phyloP scores from a whole-genome alignment of 2,329 filamentous ascomycete species.

The Xylariomycetidae sp. region DNA sequence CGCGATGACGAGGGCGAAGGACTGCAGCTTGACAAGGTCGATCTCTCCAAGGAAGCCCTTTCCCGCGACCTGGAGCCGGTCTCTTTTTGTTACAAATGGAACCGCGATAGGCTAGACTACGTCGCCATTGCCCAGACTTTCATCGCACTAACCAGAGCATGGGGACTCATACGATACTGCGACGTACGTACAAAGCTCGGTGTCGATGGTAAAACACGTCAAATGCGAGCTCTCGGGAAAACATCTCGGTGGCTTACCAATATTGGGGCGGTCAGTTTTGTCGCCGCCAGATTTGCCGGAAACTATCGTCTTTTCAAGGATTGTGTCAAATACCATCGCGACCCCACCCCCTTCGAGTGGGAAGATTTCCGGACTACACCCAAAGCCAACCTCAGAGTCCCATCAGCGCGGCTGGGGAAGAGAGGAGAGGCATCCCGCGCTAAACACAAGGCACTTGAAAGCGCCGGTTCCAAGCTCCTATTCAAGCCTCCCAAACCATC shows the following conservation, averaged over 20 bases:
- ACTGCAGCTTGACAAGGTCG: conserved; percentile 29
- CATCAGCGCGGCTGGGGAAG: conserved; percentile 23
- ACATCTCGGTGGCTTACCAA: conserved; percentile 52
- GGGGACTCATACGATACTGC: conserved; percentile 51
- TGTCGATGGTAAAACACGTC: conserved; percentile 46
- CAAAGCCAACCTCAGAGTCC: conserved; percentile 27
- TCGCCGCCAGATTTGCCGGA: conserved; percentile 47
- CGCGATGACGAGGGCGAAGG: conserved; percentile 31
- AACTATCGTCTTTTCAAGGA: conserved; percentile 50
- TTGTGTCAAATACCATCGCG: conserved; percentile 52
- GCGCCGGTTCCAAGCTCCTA: conserved; percentile 2
- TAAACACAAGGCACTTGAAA: conserved; percentile 15
- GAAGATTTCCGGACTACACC: conserved; percentile 46
- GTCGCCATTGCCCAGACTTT: conserved; percentile 51
- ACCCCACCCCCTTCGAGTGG: conserved; percentile 53
- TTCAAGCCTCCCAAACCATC: conserved; percentile 3
- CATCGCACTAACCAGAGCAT: conserved; percentile 51
- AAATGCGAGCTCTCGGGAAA: conserved; percentile 55
- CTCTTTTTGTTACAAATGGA: conserved; percentile 51
- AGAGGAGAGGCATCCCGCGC: conserved; percentile 23
- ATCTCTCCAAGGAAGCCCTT: conserved; percentile 33
- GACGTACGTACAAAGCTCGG: conserved; percentile 55
- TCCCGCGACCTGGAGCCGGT: conserved; percentile 46
- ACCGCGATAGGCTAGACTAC: conserved; percentile 52
- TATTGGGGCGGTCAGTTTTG: conserved; percentile 49